Base-by-base conservation (phyloP, 768 basidiomycete genomes). In the Rhizopogon vulgaris region DNA sequence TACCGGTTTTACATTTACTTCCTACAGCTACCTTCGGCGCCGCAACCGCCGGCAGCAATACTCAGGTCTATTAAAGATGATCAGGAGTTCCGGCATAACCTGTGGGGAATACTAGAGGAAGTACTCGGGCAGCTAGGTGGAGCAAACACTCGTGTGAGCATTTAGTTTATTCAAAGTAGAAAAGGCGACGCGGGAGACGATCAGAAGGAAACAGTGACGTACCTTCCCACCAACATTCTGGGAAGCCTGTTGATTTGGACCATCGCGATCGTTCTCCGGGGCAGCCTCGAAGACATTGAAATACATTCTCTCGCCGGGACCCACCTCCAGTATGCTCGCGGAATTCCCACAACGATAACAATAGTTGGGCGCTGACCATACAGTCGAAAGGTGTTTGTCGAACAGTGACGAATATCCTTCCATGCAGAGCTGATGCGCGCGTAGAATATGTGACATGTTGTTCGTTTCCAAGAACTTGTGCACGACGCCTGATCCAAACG, bases 251-350 rank as follows among this genome's bases (percentile, higher is more conserved):
- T 92, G 87, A 56, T 64, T 81, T 1, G 93, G 92, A 3, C 92
- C 92, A 60, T 95, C 92, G 42, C 88, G 71, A 61, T 97, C 96
- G 66, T 99, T 99, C 71, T 99, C 96, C 4, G 96, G 96, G 1
- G 96, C 96, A 3, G 96, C 96, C 57, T 94, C 91, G 66, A 99
- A 98, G 34, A 98, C 96, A 60, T 98, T 99, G 70, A 98, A 98
- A 69, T 87, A 91, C 79, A 89, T 87, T 15, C 73, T 73, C 40
- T 84, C 91, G 6, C 84, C 90, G 4, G 94, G 95, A 0, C 91
- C 89, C 38, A 99, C 90, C 72, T 98, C 95, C 53, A 98, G 74
- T 60, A 98, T 95, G 60, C 90, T 93, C 22, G 96, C 96, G 50
- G 88, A 88, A 70, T 99, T 99, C 36, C 96, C 96, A 64, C 96